Conservation (phyloP, 148 eudicot genomes). For the Limonium bicolor region DNA sequence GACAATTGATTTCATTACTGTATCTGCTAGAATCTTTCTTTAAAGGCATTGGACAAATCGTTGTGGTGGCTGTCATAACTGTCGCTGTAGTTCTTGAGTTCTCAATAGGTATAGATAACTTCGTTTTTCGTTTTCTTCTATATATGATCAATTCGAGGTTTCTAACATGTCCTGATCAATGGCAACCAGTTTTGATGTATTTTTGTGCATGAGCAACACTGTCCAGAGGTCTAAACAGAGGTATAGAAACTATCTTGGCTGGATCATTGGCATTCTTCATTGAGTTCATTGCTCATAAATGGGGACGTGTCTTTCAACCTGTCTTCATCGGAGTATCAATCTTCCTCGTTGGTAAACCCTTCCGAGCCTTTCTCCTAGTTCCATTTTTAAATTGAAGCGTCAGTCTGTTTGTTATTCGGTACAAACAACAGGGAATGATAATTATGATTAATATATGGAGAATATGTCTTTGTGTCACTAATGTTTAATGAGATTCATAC, state of each 20-base stretch:
- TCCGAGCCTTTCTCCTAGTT: background rate
- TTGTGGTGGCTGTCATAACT: conserved; percentile 94
- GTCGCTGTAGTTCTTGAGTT: conserved; percentile 94
- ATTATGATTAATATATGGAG: background rate
- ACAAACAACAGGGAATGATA: no score
- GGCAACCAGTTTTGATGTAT: background rate
- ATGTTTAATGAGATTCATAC: conserved; percentile 59
- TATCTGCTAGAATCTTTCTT: conserved; percentile 67
- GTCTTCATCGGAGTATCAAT: conserved; percentile 58
- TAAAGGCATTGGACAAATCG: conserved; percentile 50
- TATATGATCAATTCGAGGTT: no score
- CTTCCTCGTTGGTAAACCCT: conserved; percentile 70
- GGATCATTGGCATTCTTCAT: conserved; percentile 71
- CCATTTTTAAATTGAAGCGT: fast-evolving
- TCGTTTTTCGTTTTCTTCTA: no score
- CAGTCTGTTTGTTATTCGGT: no score
- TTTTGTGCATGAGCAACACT: conserved; percentile 62
- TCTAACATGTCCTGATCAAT: no score
- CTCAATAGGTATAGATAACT: conserved; percentile 67
- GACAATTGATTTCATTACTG: conserved; percentile 64
- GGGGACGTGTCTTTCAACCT: conserved; percentile 33
- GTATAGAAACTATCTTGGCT: conserved; percentile 69
- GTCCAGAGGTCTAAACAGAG: conserved; percentile 90
- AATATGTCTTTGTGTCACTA: no score
- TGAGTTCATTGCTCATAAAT: conserved; percentile 40